phyloP scores from a whole-genome alignment of 345 rosid genomes.

The Anastatica hierochuntica region DNA sequence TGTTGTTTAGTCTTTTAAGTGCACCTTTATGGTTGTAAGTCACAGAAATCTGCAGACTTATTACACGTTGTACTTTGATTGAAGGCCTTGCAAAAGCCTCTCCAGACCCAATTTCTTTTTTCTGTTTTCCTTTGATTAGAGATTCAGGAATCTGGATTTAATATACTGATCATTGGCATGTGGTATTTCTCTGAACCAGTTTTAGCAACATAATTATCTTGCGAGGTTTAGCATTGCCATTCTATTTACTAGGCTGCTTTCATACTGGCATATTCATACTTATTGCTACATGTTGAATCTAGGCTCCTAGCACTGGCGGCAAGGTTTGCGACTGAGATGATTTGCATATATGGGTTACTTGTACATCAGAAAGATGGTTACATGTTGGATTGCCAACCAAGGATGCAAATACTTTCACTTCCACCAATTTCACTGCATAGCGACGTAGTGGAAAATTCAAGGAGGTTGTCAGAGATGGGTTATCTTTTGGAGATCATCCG shows the following conservation, averaged over 20 bases:
- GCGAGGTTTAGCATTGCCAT: conserved; percentile 1
- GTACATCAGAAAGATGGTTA: conserved; percentile 46
- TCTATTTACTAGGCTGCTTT: conserved; percentile 13
- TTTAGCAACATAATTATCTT: conserved; percentile 6
- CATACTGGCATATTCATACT: conserved; percentile 7
- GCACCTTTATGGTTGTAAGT: background rate
- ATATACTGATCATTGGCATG: conserved; percentile 8
- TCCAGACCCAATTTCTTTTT: background rate
- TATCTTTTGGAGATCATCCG: conserved; percentile 77
- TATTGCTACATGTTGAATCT: conserved; percentile 25
- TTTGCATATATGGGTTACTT: conserved; percentile 55
- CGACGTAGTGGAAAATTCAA: conserved; percentile 33
- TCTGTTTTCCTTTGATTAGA: conserved; percentile 1
- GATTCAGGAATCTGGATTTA: conserved; percentile 13
- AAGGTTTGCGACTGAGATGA: conserved; percentile 74
- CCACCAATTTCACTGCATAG: conserved; percentile 35
- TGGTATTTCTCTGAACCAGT: conserved; percentile 2
- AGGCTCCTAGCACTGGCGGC: conserved; percentile 83
- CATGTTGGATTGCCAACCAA: conserved; percentile 27
- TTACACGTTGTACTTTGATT: conserved; percentile 1
- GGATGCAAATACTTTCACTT: conserved; percentile 38
- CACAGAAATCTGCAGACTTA: background rate
- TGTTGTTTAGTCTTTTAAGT: background rate
- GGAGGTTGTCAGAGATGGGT: conserved; percentile 68
- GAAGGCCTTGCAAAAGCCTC: conserved; percentile 5